phyloP scores from a whole-genome alignment of 2,329 filamentous ascomycete genomes.

The Fusarium chlamydosporum region DNA sequence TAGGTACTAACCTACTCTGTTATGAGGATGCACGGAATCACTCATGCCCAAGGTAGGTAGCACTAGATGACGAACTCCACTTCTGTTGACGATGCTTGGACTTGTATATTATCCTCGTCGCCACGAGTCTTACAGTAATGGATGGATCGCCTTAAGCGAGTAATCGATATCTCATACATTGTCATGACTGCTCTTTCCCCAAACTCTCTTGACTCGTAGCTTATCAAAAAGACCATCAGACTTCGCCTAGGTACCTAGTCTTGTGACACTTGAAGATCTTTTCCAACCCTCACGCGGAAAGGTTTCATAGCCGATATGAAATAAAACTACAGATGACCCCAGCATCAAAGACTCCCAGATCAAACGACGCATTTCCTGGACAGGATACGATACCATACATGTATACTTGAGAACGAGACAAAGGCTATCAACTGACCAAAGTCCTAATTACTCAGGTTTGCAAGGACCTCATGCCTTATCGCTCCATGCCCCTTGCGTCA shows the following conservation, averaged over 20 bases:
- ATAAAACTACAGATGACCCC: slow-evolving; percentile 28
- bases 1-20: not conserved
- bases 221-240: not conserved
- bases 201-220: slow-evolving; percentile 23
- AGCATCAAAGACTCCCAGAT: slow-evolving; percentile 20
- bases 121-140: not conserved
- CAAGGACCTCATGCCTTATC: slow-evolving; percentile 22
- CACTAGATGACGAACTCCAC: not conserved
- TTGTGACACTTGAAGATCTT: slow-evolving; percentile 34
- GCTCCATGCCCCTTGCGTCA: slow-evolving; percentile 38
- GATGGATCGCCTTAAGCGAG: not conserved
- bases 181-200: not conserved
- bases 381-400: not conserved
- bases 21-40: slow-evolving; percentile 26
- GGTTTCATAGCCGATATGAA: slow-evolving; percentile 12
- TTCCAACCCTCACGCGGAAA: slow-evolving; percentile 23
- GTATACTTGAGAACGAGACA: slow-evolving; percentile 3
- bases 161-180: not conserved
- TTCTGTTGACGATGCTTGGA: slow-evolving; percentile 13
- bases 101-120: not conserved
- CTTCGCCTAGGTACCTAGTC: slow-evolving; percentile 30
- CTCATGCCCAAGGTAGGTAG: not conserved
- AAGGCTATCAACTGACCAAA: slow-evolving; percentile 38
- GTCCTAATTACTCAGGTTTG: slow-evolving; percentile 6
- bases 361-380: slow-evolving; percentile 28